Percentiles rank a stretch among this genome's conserved stretches.
Evolutionary conservation across 441 rosid species (phyloP).

Genomic region (Theobroma grandiflorum): DNA sequence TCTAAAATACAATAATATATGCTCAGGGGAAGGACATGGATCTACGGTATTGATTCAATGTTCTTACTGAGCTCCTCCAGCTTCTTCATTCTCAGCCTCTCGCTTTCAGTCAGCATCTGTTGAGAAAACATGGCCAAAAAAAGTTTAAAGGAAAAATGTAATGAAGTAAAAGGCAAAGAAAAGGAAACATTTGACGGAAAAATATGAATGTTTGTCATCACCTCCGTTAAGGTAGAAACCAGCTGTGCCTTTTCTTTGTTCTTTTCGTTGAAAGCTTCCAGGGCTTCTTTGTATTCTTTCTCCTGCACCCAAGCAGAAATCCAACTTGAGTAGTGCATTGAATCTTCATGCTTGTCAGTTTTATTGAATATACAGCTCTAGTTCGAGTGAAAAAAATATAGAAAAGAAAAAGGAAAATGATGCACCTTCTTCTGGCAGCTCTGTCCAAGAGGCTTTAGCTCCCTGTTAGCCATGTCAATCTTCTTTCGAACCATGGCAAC

Average conservation of each 20-base stretch:
- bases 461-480: slow-evolving; percentile 71
- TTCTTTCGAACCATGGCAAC: slow-evolving; percentile 70
- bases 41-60: slow-evolving; percentile 45
- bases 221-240: slow-evolving; percentile 70
- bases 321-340: neutral
- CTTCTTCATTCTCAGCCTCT: slow-evolving; percentile 68
- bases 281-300: slow-evolving; percentile 76
- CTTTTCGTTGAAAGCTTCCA: slow-evolving; percentile 76
- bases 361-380: neutral
- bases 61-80: slow-evolving; percentile 73
- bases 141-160: no score
- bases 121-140: neutral
- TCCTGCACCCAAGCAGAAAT: slow-evolving; percentile 48
- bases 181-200: neutral
- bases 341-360: neutral
- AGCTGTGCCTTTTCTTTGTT: slow-evolving; percentile 73
- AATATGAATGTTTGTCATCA: slow-evolving; percentile 10
- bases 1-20: neutral
- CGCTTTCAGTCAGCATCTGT: slow-evolving; percentile 75
- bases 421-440: slow-evolving; percentile 87
- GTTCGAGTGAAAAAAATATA: neutral
- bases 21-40: neutral
- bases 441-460: slow-evolving; percentile 77
- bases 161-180: neutral
- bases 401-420: neutral